Evolutionary conservation across 2,329 filamentous ascomycete species (phyloP).

Genomic region (Botryotinia calthae): DNA sequence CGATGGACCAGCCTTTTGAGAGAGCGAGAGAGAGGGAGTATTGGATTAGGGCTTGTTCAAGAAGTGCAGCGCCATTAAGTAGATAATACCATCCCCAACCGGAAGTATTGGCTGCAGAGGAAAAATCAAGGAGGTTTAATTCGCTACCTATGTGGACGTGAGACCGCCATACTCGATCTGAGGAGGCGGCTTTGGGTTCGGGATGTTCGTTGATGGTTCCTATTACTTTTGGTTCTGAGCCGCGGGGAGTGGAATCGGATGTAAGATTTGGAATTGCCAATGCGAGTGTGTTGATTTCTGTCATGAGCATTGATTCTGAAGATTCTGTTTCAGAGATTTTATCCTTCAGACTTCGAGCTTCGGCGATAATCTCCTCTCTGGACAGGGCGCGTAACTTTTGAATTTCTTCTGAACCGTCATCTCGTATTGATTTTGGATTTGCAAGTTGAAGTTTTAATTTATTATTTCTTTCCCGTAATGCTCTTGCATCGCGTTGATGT

Average conservation of each 20-base stretch:
- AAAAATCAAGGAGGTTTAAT: constrained; percentile 89
- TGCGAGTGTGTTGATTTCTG: constrained; percentile 72
- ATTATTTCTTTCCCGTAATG: constrained; percentile 66
- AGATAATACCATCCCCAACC: constrained; percentile 99
- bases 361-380: constrained; percentile 55
- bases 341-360: constrained; percentile 64
- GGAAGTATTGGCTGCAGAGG: constrained; percentile 72
- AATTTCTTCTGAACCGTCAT: constrained; percentile 39
- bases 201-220: constrained; percentile 77
- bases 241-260: constrained; percentile 69
- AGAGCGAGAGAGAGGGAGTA: constrained; percentile 76
- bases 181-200: constrained; percentile 41
- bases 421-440: constrained; percentile 48
- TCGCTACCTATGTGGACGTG: constrained; percentile 84
- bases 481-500: constrained; percentile 59
- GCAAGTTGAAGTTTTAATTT: constrained; percentile 56
- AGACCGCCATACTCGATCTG: constrained; percentile 55
- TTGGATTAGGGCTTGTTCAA: constrained; percentile 92
- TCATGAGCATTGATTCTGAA: constrained; percentile 56
- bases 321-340: constrained; percentile 59
- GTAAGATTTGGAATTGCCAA: constrained; percentile 84
- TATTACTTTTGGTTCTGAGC: constrained; percentile 62
- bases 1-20: constrained; percentile 72
- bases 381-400: constrained; percentile 34
- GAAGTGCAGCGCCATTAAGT: constrained; percentile 81